Percentiles rank a stretch among this genome's conserved stretches.
Conservation (phyloP, 192 early-diverging fungal species). For the Lobulomyces angularis region DNA sequence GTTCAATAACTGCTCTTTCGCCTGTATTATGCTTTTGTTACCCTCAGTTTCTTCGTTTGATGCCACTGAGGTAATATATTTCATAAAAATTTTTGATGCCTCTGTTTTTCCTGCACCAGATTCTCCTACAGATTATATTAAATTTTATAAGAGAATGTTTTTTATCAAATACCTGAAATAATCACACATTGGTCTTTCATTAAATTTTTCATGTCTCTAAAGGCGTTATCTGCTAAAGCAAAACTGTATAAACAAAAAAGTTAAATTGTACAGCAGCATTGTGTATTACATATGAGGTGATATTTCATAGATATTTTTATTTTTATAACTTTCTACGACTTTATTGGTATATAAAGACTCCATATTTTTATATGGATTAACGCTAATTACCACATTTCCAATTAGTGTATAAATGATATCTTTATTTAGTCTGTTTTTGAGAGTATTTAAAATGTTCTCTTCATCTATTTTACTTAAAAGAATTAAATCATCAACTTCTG, state of each 20-base stretch:
- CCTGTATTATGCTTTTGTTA: no score
- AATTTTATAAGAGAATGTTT: background rate
- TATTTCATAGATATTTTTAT: conserved; percentile 5
- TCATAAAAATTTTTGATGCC: conserved; percentile 73
- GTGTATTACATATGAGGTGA: conserved; percentile 10
- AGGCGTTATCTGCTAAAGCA: conserved; percentile 40
- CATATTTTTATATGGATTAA: conserved; percentile 23
- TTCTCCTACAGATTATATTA: conserved; percentile 36
- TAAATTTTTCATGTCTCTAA: conserved; percentile 74
- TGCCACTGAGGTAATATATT: conserved; percentile 83
- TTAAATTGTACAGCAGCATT: conserved; percentile 8
- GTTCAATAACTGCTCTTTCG: conserved; percentile 13
- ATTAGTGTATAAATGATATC: conserved; percentile 62
- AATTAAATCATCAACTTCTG: conserved; percentile 77
- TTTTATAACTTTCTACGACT: conserved; percentile 10
- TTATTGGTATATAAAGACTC: conserved; percentile 15
- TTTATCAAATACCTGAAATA: conserved; percentile 29
- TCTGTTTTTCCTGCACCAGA: conserved; percentile 88
- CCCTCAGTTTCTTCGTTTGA: conserved; percentile 46
- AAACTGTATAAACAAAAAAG: conserved; percentile 3
- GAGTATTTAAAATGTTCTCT: conserved; percentile 81
- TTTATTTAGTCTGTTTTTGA: conserved; percentile 71
- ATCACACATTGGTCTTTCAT: conserved; percentile 88
- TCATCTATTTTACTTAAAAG: conserved; percentile 84
- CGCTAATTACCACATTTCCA: conserved; percentile 19